phyloP scores from a whole-genome alignment of 2,329 filamentous ascomycete species.

The Clarireedia sp. region DNA sequence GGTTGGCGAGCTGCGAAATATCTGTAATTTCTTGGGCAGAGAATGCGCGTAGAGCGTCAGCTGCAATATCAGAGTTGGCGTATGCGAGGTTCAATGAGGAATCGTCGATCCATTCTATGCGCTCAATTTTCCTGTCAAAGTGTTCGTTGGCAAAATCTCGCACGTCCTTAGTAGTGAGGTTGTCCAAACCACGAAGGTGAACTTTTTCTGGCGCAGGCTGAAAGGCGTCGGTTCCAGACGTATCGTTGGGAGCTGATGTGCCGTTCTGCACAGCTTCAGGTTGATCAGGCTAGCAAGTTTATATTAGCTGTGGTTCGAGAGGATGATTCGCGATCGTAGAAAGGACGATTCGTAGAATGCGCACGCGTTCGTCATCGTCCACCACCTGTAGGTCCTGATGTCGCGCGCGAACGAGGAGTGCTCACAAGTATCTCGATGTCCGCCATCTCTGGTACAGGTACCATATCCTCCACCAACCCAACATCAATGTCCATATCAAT shows the following conservation, averaged over 20 bases:
- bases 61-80: conserved; percentile 42
- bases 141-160: conserved; percentile 65
- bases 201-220: conserved; percentile 23
- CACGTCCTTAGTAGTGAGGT: conserved; percentile 72
- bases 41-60: conserved; percentile 48
- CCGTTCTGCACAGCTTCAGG: conserved; percentile 14
- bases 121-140: conserved; percentile 48
- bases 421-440: conserved; percentile 7
- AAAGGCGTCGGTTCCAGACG: conserved; percentile 17
- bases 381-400: background rate
- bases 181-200: conserved; percentile 77
- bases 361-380: background rate
- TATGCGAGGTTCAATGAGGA: conserved; percentile 83
- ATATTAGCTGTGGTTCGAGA: background rate
- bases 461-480: conserved; percentile 38
- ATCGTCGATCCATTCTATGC: conserved; percentile 93
- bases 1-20: conserved; percentile 45
- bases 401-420: background rate
- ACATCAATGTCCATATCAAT: conserved; percentile 71
- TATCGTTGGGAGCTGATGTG: conserved; percentile 23
- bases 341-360: background rate
- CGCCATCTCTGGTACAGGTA: conserved; percentile 3
- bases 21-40: conserved; percentile 41
- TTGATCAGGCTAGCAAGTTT: conserved; percentile 12
- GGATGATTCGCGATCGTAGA: background rate